These are phyloP conservation scores for Chrysochromulina tobinii DNA, from an alignment of 78 protist species.

Conservation along the genomic window DNA sequence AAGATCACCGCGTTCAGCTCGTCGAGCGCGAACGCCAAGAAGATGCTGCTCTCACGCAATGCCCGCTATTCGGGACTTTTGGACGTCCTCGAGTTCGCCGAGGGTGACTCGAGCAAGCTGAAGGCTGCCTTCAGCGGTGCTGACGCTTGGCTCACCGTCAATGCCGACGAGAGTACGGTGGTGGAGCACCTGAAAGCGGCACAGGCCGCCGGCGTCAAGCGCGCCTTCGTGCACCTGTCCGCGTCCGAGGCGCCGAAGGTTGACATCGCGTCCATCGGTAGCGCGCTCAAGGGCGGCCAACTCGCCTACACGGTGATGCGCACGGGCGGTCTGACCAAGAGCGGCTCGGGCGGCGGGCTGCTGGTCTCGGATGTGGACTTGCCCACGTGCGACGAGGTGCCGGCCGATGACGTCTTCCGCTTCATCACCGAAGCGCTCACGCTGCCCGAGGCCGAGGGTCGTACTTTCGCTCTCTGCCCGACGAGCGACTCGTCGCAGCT, in stretches of 20 bases:
- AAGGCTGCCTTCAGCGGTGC: no score
- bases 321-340: not conserved
- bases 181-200: not conserved
- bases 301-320: not conserved
- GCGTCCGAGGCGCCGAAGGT: not conserved
- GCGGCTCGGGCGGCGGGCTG: not conserved
- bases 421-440: not conserved
- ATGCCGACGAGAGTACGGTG: not conserved
- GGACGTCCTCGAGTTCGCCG: not conserved
- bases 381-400: not conserved
- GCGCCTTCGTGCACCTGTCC: not conserved
- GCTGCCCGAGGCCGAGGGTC: not conserved
- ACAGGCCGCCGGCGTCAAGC: constrained; percentile 2
- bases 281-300: not conserved
- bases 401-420: not conserved
- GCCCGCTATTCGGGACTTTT: constrained; percentile 21
- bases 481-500: not conserved
- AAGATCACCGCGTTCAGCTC: not conserved
- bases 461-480: not conserved
- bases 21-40: not conserved
- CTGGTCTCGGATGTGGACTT: not conserved
- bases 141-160: not conserved
- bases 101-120: not conserved
- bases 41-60: constrained; percentile 13
- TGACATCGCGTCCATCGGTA: not conserved